Evolutionary conservation across 2,329 filamentous ascomycete genomes (phyloP), one percentile per base, ranked within the genome.

Genomic region (Fusarium annulatum): DNA sequence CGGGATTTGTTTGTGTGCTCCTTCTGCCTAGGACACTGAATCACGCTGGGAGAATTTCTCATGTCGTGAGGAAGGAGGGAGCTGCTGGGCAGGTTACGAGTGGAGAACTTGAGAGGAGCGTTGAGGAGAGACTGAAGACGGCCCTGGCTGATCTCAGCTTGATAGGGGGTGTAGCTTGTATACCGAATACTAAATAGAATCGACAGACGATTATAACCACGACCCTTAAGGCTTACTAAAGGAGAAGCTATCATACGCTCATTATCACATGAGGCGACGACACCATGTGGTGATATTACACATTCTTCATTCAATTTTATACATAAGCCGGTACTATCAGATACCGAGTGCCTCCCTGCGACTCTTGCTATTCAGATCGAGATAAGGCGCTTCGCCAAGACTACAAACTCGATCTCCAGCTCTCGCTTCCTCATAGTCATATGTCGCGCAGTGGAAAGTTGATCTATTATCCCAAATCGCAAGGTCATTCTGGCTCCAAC

Each of bases 381-480:
- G 77, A 65, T 84, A 86, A 1, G 84, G 84, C 14, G 81, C 82
- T 76, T 86, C 84, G 19, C 84, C 84, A 43, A 86, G 67, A 34
- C 82, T 84, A 42, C 80, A 82, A 1, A 85, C 84, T 2, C 84
- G 78, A 62, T 85, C 82, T 8, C 84, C 84, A n/a, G 80, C 79
- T 7, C 84, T 78, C 3, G 82, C 82, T 11, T 82, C 83, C 9
- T 75, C 83, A 18, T 92, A 92, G 72, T 93, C 91, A 70, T 88
- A 91, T 0, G 89, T 92, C 0, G 89, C 90, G 42, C 86, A 84
- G 68, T 87, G 85, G 72, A 82, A 84, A 16, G 82, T 86, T 36
- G 81, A 85, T 57, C 86, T 81, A 75, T 93, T 93, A 77, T 93
- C 91, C 91, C 91, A 93, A 71, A 93, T 90, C 3, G 89, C 88